Evolutionary conservation across 2,329 filamentous ascomycete genomes (phyloP), one percentile per base, ranked within the genome.

Genomic region (Helotiales sp.): DNA sequence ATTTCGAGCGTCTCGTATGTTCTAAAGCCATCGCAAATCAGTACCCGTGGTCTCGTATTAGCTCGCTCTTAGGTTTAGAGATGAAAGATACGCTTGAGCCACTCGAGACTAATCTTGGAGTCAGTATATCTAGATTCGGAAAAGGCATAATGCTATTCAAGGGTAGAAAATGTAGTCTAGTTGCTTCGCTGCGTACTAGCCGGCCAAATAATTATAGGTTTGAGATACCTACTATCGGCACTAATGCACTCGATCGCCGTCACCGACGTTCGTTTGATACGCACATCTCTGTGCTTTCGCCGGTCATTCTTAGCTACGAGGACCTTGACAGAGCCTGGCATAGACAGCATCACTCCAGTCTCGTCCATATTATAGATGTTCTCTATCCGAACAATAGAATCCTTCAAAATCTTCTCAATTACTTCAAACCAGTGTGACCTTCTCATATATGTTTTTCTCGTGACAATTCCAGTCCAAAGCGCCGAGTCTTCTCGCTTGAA

Each of bases 11-110:
- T 70, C 57, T 75, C 65, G 53, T 75, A 69, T 15, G 67, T 71
- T 17, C 63, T 63, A 53, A 75, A 73, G 49, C 72, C 63, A 57
- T 76, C 66, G 24, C 58, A 70, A n/a, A 74, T 72, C 19, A 74
- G 63, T 2, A 74, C 53, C 0, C 70, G 68, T 60, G 64, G 71
- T 56, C 66, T 71, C 9, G 62, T 34, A 27, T 71, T 64, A 54
- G 69, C 71, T 54, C 49, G 54, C 50, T 55, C 60, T 63, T 65
- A 69, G 5, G 69, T 74, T 61, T 71, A 27, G 13, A 67, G 70
- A 58, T 75, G 57, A 63, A 74, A 74, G 5, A 75, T 60, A 47
- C 52, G 61, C 52, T 60, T 69, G 17, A 74, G 55, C 71, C 64
- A 75, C 52, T 74, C 54, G 8, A 73, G 62, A 60, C 68, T 73